Base-by-base conservation (phyloP, 129 eudicot species). In the Scalesia atractyloides region DNA sequence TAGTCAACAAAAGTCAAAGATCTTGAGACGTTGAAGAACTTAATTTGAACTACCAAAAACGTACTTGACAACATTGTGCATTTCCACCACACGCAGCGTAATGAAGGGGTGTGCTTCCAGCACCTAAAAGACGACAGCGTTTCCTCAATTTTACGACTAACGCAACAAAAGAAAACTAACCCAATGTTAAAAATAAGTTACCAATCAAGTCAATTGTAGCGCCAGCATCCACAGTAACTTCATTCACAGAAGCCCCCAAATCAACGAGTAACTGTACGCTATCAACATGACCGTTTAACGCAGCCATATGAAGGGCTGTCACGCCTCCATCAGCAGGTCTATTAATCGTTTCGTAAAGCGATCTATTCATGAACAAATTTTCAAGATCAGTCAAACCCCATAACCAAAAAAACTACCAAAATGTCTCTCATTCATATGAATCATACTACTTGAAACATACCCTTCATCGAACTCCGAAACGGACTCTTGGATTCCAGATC, bases 261-360 rank as follows among this genome's bases (percentile, higher is more conserved):
- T 92, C 98, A 65, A 92, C 69, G 44, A 92, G 86, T 67, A 92
- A 81, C 51, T 87, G 98, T 22, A 92, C 78, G 18, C 83, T 74
- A 59, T 89, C 98, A 53, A 61, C 72, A 74, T 92, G 96, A 51
- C 98, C 95, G 74, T 92, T 92, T 53, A 92, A 70, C 22, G 98
- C 95, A 66, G 98, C 96, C 98, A 92, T 92, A 89, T 92, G 98
- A 79, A 92, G 95, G 64, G 98, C 92, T 9, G 96, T 89, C 49
- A 92, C 82, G 17, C 98, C 98, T 57, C 98, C 98, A 82, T 89
- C 98, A 3, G 95, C 95, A 34, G 95, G 68, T 73, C 82, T 80
- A 73, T 87, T 89, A 30, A 89, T 84, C 76, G 83, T 87, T 80
- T 89, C 85, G 73, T 56, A 46, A 14, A 92, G 88, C 13, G 95